Evolutionary conservation across 2,329 filamentous ascomycete species (phyloP).

Genomic region (Cercospora janseana): DNA sequence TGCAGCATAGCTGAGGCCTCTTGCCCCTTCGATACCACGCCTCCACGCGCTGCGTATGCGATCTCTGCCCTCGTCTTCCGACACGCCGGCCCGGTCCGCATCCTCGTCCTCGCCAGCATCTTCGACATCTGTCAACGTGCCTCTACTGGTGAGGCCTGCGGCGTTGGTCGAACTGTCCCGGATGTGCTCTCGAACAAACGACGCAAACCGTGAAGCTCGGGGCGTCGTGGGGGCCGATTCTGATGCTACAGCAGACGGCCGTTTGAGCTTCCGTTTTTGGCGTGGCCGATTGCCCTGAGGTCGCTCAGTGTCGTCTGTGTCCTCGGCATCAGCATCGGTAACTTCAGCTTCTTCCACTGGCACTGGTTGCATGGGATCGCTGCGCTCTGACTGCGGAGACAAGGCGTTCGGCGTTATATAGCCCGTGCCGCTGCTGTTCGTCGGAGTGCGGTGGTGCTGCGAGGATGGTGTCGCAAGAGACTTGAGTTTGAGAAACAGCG

Average conservation of each 20-base stretch:
- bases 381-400: slow-evolving; percentile 36
- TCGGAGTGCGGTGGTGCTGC: slow-evolving; percentile 12
- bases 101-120: slow-evolving; percentile 41
- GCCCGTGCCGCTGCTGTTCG: slow-evolving; percentile 15
- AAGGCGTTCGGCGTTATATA: slow-evolving; percentile 29
- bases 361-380: slow-evolving; percentile 34
- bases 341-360: slow-evolving; percentile 50
- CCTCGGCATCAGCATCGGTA: slow-evolving; percentile 44
- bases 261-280: slow-evolving; percentile 63
- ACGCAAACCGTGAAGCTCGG: slow-evolving; percentile 50
- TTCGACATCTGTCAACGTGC: slow-evolving; percentile 43
- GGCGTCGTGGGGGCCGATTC: slow-evolving; percentile 69
- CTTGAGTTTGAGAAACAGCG: slow-evolving; percentile 35
- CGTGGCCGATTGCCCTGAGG: slow-evolving; percentile 53
- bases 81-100: slow-evolving; percentile 45
- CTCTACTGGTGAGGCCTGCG: slow-evolving; percentile 55
- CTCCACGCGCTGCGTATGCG: slow-evolving; percentile 49
- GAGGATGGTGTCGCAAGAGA: slow-evolving; percentile 29
- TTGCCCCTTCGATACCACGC: slow-evolving; percentile 47
- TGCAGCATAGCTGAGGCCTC: slow-evolving; percentile 47
- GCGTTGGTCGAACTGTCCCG: slow-evolving; percentile 57
- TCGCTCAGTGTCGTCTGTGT: slow-evolving; percentile 45
- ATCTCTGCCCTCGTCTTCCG: slow-evolving; percentile 52
- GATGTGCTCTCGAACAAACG: slow-evolving; percentile 49
- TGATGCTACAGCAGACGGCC: slow-evolving; percentile 55